Conservation (phyloP, 73 alveolate species). For the Loxodes magnus region DNA sequence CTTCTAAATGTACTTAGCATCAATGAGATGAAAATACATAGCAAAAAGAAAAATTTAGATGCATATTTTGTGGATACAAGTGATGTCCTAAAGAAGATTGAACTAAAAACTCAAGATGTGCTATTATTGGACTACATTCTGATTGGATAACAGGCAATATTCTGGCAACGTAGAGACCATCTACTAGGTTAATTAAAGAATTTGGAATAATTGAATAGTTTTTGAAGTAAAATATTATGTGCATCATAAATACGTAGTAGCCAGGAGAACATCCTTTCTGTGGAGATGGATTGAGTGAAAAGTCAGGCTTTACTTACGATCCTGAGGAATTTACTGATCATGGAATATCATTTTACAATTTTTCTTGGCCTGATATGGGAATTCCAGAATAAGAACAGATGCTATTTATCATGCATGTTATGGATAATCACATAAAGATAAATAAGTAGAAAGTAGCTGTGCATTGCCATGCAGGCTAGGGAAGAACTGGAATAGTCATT, state of each 20-base stretch:
- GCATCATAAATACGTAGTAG: constrained; percentile 31
- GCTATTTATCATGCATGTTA: constrained; percentile 22
- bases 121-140: constrained; percentile 46
- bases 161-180: constrained; percentile 46
- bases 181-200: constrained; percentile 20
- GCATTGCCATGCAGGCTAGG: constrained; percentile 66
- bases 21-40: too few relatives aligned
- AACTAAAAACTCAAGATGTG: constrained; percentile 27
- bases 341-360: constrained; percentile 26
- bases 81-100: constrained; percentile 27
- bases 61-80: constrained; percentile 36
- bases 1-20: too few relatives aligned
- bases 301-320: constrained; percentile 37
- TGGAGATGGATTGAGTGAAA: constrained; percentile 39
- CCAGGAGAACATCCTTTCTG: constrained; percentile 69
- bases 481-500: constrained; percentile 56
- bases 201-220: constrained; percentile 17
- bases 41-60: constrained; percentile 21
- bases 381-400: constrained; percentile 25
- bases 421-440: constrained; percentile 15
- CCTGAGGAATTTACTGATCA: constrained; percentile 36
- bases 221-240: constrained; percentile 21
- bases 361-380: constrained; percentile 61
- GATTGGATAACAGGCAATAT: constrained; percentile 50
- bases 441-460: constrained; percentile 42